Conservation (phyloP, 352 stramenopile genomes). For the Phytopythium mirpurense region DNA sequence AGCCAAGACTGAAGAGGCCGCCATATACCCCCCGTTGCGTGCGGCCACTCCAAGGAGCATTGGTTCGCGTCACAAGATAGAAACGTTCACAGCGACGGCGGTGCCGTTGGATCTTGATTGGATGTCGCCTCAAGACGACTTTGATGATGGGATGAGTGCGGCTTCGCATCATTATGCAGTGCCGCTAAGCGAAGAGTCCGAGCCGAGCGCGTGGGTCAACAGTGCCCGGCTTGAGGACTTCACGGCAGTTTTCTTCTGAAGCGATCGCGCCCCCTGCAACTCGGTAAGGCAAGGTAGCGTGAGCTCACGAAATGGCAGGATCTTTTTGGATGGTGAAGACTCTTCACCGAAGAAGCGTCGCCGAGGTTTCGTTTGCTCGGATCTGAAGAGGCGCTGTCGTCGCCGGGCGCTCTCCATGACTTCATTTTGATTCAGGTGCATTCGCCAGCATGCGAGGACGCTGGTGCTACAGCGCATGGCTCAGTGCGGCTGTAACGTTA, state of each 20-base stretch:
- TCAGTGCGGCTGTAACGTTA: too few relatives aligned
- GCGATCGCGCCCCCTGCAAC: neutral
- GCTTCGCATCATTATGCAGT: neutral
- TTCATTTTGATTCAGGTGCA: neutral
- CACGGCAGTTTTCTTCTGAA: constrained; percentile 5
- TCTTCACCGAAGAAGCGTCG: neutral
- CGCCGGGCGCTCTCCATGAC: neutral
- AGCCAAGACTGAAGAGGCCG: neutral
- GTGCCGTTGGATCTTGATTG: neutral
- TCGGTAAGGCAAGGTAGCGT: neutral
- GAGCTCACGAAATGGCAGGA: too few relatives aligned
- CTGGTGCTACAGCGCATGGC: neutral
- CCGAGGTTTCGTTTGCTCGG: neutral
- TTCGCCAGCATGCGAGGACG: neutral
- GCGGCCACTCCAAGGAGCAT: neutral
- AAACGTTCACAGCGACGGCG: neutral
- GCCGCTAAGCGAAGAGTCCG: neutral
- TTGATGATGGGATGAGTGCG: neutral
- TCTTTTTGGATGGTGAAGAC: too few relatives aligned
- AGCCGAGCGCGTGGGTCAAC: neutral
- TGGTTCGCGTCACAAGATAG: too few relatives aligned
- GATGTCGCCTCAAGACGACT: neutral
- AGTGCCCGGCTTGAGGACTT: neutral
- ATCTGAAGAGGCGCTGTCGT: neutral
- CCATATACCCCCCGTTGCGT: neutral